Evolutionary conservation across 306 rosid genomes (phyloP).

Genomic region (Acacia melanoxylon): DNA sequence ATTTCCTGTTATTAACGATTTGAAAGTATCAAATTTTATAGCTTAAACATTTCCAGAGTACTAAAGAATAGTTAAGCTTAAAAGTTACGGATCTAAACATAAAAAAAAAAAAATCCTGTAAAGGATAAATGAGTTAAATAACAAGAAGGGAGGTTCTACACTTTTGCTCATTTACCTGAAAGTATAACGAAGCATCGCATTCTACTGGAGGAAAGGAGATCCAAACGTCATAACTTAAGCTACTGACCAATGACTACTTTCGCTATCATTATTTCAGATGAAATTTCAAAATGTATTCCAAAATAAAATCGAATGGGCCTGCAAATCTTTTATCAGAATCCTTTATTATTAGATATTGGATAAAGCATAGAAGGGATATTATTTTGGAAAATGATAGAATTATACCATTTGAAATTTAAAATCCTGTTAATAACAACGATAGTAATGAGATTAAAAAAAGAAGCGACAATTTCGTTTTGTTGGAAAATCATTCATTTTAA

Average conservation of each 20-base stretch:
- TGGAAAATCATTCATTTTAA: too few relatives aligned
- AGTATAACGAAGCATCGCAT: neutral
- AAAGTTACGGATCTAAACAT: neutral
- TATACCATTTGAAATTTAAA: too few relatives aligned
- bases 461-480: too few relatives aligned
- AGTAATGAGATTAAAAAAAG: too few relatives aligned
- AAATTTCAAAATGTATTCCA: neutral
- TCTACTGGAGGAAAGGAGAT: neutral
- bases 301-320: neutral
- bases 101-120: neutral
- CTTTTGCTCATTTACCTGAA: neutral
- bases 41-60: neutral
- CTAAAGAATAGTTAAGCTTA: neutral
- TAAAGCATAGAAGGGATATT: conserved; percentile 11
- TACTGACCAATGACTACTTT: neutral
- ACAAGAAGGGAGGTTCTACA: neutral
- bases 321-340: conserved; percentile 10
- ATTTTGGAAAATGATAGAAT: neutral
- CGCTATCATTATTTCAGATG: conserved; percentile 5
- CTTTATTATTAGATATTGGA: neutral
- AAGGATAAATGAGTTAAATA: neutral
- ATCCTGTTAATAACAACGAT: too few relatives aligned
- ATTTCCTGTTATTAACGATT: neutral
- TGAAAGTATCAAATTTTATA: neutral
- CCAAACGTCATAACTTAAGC: neutral